These are phyloP conservation scores for Neurospora pannonica DNA, from an alignment of 495 filamentous ascomycete genomes.

Conservation along the genomic window DNA sequence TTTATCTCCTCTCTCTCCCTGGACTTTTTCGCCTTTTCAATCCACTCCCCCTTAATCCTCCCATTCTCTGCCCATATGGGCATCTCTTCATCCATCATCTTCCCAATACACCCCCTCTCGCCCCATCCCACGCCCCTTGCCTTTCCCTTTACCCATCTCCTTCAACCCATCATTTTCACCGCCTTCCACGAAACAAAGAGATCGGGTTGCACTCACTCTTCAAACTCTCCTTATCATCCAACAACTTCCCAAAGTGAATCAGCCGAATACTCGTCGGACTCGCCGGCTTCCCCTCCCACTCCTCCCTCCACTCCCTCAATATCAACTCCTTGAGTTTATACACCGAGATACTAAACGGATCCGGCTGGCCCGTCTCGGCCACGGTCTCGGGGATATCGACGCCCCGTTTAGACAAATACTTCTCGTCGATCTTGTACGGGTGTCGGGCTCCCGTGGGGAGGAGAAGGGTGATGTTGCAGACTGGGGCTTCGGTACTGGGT, in stretches of 20 bases:
- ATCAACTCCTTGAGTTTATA: conserved; percentile 91
- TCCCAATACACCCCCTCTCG: too few relatives aligned
- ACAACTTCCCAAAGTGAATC: conserved; percentile 78
- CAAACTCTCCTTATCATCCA: conserved; percentile 76
- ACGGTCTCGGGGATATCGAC: conserved; percentile 55
- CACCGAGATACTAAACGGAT: conserved; percentile 80
- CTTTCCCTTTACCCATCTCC: too few relatives aligned
- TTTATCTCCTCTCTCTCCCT: too few relatives aligned
- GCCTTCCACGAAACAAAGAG: too few relatives aligned
- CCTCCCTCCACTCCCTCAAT: conserved; percentile 78
- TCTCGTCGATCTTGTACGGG: conserved; percentile 78
- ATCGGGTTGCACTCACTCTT: conserved; percentile 39
- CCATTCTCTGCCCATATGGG: too few relatives aligned
- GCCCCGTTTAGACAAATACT: conserved; percentile 69
- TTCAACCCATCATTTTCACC: too few relatives aligned
- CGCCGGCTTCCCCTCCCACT: conserved; percentile 79
- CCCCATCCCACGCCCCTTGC: too few relatives aligned
- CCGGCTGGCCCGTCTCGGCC: conserved; percentile 43
- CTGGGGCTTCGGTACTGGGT: conserved; percentile 6
- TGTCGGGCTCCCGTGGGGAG: conserved; percentile 74
- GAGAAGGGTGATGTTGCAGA: conserved; percentile 57
- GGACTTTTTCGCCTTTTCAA: too few relatives aligned
- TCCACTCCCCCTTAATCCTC: too few relatives aligned
- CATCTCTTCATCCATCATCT: too few relatives aligned
- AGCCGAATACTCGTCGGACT: conserved; percentile 77